Evolutionary conservation across 2,329 filamentous ascomycete species (phyloP), one percentile per base, ranked within the genome.

Genomic region (Penicillium sp.): DNA sequence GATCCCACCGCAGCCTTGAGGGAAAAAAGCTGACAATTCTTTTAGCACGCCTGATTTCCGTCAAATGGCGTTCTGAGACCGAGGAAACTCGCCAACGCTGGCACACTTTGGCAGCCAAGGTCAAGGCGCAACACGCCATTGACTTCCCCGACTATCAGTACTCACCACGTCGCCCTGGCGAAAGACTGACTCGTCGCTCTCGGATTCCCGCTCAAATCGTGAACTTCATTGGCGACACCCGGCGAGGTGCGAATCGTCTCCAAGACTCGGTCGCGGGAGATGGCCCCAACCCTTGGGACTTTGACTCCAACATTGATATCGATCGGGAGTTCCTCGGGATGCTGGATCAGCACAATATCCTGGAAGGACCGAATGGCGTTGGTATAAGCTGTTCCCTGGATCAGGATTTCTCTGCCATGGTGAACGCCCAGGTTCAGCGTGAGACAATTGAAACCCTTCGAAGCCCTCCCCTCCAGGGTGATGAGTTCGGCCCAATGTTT

Each of bases 131-230:
- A 57, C 78, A 81, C 57, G 64, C 71, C 9, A 59, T 68, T 44
- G 67, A 74, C 16, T 69, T 79, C 61, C 78, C 78, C 6, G 68
- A 75, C 47, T 81, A 80, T 63, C 74, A 78, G 49, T 80, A 80
- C 60, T 72, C 77, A 52, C 78, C 79, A 52, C 76, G 78, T 35
- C 56, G 56, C 7, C 59, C 59, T 26, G 24, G 33, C 5, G 42
- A 57, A 27, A 49, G 14, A 16, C 21, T 19, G 29, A 43, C 21
- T 9, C 49, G 49, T 24, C 35, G 49, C 8, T 14, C 35, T 8
- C 48, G 33, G 6, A 6, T 48, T 33, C 45, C 26, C 6, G n/a
- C n/a, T 19, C n/a, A 33, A 14, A n/a, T 14, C n/a, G 27, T 21
- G 3, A 10, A 16, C 4, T 13, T 33, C 13, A 48, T 48, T 6